These are phyloP conservation scores for Bipolaris oryzae DNA, from an alignment of 2,329 filamentous ascomycete species.

Conservation along the genomic window DNA sequence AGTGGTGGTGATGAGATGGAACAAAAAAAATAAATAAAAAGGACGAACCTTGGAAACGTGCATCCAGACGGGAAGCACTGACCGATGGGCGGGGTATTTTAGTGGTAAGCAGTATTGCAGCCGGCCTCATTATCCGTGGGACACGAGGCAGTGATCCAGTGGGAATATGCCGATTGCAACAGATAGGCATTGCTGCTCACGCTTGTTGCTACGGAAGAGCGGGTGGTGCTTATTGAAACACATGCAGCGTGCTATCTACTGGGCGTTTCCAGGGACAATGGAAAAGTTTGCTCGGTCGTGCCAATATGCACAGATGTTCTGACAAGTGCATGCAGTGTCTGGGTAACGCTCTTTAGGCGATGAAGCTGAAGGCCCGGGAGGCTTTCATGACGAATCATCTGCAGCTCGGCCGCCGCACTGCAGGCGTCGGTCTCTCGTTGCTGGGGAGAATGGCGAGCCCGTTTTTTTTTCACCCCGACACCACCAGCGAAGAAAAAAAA, in stretches of 20 bases:
- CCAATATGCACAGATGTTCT: conserved; percentile 34
- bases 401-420: conserved; percentile 19
- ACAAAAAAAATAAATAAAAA: conserved; percentile 13
- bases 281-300: conserved; percentile 42
- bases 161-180: conserved; percentile 19
- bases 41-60: conserved; percentile 26
- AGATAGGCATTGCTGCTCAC: conserved; percentile 11
- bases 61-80: conserved; percentile 24
- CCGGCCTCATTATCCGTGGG: conserved; percentile 25
- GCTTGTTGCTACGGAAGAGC: conserved; percentile 15
- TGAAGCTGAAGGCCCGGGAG: conserved; percentile 22
- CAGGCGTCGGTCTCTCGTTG: conserved; percentile 17
- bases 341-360: conserved; percentile 34
- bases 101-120: conserved; percentile 26
- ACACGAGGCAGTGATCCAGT: conserved; percentile 18
- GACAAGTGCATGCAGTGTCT: conserved; percentile 32
- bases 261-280: conserved; percentile 27
- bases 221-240: conserved; percentile 34
- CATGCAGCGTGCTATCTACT: conserved; percentile 31
- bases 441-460: conserved; percentile 19
- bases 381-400: conserved; percentile 24
- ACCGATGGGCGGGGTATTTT: conserved; percentile 30
- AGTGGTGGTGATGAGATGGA: conserved; percentile 22
- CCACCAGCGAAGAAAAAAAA: background rate
- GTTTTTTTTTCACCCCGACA: conserved; percentile 22